Evolutionary conservation across 495 filamentous ascomycete genomes (phyloP), one percentile per base, ranked within the genome.

Genomic region (Trichocladium uniseriatum): DNA sequence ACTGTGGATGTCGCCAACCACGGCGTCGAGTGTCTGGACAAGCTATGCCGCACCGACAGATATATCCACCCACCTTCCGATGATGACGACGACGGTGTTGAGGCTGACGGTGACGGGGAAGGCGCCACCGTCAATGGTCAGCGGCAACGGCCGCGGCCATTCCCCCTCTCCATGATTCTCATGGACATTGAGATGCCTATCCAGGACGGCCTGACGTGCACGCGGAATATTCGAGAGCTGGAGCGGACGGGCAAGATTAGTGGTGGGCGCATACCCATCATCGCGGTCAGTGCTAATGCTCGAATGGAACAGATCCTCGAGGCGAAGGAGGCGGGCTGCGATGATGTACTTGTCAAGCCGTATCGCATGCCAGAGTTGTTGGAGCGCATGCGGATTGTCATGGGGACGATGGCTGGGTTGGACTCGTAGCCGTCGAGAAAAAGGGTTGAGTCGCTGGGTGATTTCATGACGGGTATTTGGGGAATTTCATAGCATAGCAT

Each of bases 101-200:
- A n/a, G n/a, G n/a, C n/a, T n/a, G n/a, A n/a, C n/a, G n/a, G n/a
- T n/a, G n/a, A n/a, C n/a, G n/a, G n/a, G n/a, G n/a, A n/a, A n/a
- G n/a, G n/a, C 45, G 44, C 44, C 6, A 51, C 32, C 21, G 16
- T 32, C 18, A 35, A 22, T 19, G 27, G 10, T 5, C 27, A 29
- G 10, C 27, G 10, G 10, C 27, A 29, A 29, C 27, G 11, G 24
- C 19, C 20, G 4, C 38, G 9, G 47, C 39, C 37, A 10, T 62
- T 63, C 18, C 54, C 60, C 5, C 50, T 64, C 5, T 57, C 60
- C 0, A 63, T 87, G 9, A 77, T 89, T 16, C 67, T 89, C 3
- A 88, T 88, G 83, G 87, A 91, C 56, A 80, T 87, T 43, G 86
- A 89, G 57, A 91, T 91, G 87, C 87, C 87, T 0, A 67, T 89